A percentile compares a stretch with the other conserved stretches of the same genome.
phyloP scores from a whole-genome alignment of 257 asterid species.

The Penstemon eatonii region DNA sequence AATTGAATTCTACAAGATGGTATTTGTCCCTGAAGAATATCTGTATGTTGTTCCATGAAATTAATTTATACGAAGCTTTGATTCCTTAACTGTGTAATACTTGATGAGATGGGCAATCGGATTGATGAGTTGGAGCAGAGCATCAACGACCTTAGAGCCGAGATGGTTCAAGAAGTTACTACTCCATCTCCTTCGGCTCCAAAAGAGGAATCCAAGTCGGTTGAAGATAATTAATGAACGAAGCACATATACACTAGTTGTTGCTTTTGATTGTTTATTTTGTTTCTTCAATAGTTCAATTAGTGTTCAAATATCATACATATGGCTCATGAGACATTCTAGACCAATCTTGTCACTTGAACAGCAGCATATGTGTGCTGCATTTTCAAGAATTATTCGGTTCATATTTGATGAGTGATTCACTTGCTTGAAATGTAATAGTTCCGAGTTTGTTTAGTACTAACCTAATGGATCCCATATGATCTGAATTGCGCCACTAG shows the following conservation, averaged over 20 bases:
- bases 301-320: neutral
- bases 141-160: conserved; percentile 81
- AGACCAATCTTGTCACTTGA: conserved; percentile 2
- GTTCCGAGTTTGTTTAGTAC: too few relatives aligned
- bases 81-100: conserved; percentile 57
- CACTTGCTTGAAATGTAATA: neutral
- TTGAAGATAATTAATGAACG: conserved; percentile 47
- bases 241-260: conserved; percentile 22
- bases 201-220: conserved; percentile 53
- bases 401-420: neutral
- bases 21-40: neutral
- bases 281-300: neutral
- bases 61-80: conserved; percentile 4
- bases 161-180: conserved; percentile 80
- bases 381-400: neutral
- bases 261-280: conserved; percentile 15
- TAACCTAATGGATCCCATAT: too few relatives aligned
- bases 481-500: too few relatives aligned
- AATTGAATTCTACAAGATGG: neutral
- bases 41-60: neutral
- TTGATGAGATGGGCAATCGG: conserved; percentile 92
- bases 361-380: conserved; percentile 16
- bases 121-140: conserved; percentile 88
- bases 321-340: neutral
- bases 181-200: conserved; percentile 71